phyloP scores from a whole-genome alignment of 2,329 filamentous ascomycete genomes.

The Fusarium sp. region DNA sequence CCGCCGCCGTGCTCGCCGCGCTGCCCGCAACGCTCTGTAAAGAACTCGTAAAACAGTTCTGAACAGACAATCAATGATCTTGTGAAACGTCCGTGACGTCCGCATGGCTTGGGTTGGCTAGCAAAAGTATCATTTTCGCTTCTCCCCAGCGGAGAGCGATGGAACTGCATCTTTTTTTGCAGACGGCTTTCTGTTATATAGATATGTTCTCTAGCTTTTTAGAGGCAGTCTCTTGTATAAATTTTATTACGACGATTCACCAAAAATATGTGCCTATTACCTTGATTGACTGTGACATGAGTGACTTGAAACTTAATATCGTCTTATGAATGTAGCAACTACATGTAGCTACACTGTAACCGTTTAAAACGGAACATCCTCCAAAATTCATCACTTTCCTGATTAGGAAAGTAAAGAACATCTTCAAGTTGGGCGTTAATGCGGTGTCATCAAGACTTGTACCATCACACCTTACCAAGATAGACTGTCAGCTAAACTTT shows the following conservation, averaged over 20 bases:
- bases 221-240: slow-evolving; percentile 44
- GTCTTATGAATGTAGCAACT: not conserved
- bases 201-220: slow-evolving; percentile 41
- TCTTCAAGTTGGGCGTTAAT: not conserved
- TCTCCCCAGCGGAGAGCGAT: slow-evolving; percentile 35
- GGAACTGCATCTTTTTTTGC: slow-evolving; percentile 29
- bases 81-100: slow-evolving; percentile 30
- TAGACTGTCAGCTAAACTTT: not conserved
- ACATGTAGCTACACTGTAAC: too few relatives aligned
- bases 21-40: slow-evolving; percentile 39
- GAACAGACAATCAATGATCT: not conserved
- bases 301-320: not conserved
- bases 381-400: not conserved
- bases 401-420: not conserved
- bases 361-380: too few relatives aligned
- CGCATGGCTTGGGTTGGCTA: slow-evolving; percentile 6
- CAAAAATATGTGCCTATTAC: not conserved
- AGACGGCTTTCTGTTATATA: slow-evolving; percentile 47
- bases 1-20: slow-evolving; percentile 42
- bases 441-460: not conserved
- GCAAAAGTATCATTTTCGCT: slow-evolving; percentile 13
- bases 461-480: not conserved
- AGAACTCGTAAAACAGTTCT: slow-evolving; percentile 25
- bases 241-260: slow-evolving; percentile 39
- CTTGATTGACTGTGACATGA: not conserved